Evolutionary conservation across 2,329 filamentous ascomycete genomes (phyloP).

Genomic region (Cladosporium colombiae): DNA sequence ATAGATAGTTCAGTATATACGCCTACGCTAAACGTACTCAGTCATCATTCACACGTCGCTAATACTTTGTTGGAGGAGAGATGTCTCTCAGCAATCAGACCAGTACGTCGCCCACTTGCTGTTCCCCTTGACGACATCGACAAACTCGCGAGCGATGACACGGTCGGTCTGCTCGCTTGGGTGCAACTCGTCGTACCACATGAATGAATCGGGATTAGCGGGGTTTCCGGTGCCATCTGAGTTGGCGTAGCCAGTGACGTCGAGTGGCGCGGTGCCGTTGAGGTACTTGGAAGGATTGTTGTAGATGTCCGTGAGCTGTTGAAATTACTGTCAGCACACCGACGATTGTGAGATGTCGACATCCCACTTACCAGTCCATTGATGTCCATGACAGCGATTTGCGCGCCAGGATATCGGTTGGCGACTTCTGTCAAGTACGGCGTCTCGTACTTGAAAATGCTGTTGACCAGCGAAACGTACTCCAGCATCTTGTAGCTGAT

Average conservation of each 20-base stretch:
- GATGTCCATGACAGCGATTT: slow-evolving; percentile 67
- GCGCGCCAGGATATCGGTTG: slow-evolving; percentile 54
- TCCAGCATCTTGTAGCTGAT: slow-evolving; percentile 55
- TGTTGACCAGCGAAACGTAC: slow-evolving; percentile 53
- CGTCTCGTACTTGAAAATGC: slow-evolving; percentile 54
- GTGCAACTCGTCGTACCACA: slow-evolving; percentile 77
- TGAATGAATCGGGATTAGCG: slow-evolving; percentile 58
- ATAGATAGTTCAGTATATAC: too few relatives aligned
- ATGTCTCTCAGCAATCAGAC: slow-evolving; percentile 24
- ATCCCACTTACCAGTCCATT: slow-evolving; percentile 54
- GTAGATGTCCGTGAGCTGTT: slow-evolving; percentile 63
- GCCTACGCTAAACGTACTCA: too few relatives aligned
- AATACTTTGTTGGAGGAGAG: neutral
- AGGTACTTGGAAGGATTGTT: slow-evolving; percentile 62
- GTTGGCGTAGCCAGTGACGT: slow-evolving; percentile 61
- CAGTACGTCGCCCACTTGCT: slow-evolving; percentile 51
- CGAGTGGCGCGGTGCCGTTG: slow-evolving; percentile 60
- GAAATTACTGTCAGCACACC: neutral
- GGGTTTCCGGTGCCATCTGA: slow-evolving; percentile 40
- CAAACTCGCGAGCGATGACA: slow-evolving; percentile 58
- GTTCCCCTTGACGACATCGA: slow-evolving; percentile 54
- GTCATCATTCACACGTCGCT: neutral
- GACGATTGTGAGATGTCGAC: neutral
- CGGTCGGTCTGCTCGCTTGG: slow-evolving; percentile 65
- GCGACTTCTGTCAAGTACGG: slow-evolving; percentile 48